Evolutionary conservation across 129 eudicot species (phyloP), one percentile per base, ranked within the genome.

Genomic region (Smallanthus sonchifolius): DNA sequence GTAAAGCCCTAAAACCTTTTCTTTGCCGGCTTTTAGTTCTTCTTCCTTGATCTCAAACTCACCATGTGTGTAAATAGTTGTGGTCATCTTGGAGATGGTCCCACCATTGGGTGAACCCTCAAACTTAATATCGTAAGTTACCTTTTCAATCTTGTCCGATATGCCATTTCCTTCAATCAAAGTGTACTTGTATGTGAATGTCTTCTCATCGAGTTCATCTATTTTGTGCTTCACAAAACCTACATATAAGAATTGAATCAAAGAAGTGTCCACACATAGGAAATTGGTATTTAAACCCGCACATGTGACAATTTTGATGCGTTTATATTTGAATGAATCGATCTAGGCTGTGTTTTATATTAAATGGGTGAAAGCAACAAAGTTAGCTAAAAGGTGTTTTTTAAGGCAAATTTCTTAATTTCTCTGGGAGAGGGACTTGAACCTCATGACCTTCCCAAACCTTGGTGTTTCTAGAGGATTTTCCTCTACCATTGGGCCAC

Each of bases 21-120:
- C 85, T 75, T 85, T 88, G 13, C 90, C 88, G 3, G 90, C 88
- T 37, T 79, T 86, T 10, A 85, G 74, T 15, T 81, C 84, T 45
- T 85, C 86, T 43, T 85, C 90, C 34, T 83, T 83, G 38, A 88
- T 67, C 57, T 38, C 82, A 73, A 85, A 80, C 14, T 85, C 82
- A 19, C 69, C 80, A 15, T 35, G 70, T 0, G 87, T 83, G 38
- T 80, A 78, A 52, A 77, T 83, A n/a, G 74, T 88, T 45, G 84
- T 85, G 14, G 81, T 85, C 80, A 85, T 84, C 38, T 80, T 87
- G 2, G 87, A 78, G 68, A 80, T 49, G 5, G 86, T 77, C 2
- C 89, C 93, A 39, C 90, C 90, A 79, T 77, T 59, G 10, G 73
- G 43, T 8, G 75, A 38, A 16, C 75, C 57, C 76, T 84, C 87